These are phyloP conservation scores for Gnetum montanum DNA, from an alignment of 75 land plant genomes.

Conservation along the genomic window DNA sequence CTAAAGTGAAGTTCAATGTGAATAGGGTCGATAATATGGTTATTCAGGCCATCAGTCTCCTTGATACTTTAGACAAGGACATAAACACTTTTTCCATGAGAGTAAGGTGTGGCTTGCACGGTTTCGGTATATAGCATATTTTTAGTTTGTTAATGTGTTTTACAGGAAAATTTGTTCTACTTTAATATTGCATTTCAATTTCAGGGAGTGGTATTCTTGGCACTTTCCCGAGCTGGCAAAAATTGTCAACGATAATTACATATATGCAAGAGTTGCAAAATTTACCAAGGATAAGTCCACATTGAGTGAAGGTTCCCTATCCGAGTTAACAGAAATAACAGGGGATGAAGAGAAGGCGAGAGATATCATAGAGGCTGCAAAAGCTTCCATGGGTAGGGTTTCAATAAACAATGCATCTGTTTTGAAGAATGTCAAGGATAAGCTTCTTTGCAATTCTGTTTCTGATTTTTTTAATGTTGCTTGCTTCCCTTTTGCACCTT, in stretches of 20 bases:
- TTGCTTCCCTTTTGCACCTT: slow-evolving; percentile 9
- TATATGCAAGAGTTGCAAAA: slow-evolving; percentile 74
- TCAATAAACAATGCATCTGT: too few species aligned
- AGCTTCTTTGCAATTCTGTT: too few species aligned
- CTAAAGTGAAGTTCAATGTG: slow-evolving; percentile 96
- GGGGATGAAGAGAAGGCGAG: slow-evolving; percentile 96
- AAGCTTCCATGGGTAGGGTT: slow-evolving; percentile 85
- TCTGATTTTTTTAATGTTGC: background rate
- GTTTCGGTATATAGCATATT: too few species aligned
- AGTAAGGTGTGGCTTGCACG: too few species aligned
- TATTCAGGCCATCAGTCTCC: slow-evolving; percentile 86
- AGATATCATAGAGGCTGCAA: slow-evolving; percentile 86
- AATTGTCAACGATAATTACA: slow-evolving; percentile 88
- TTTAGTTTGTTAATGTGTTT: too few species aligned
- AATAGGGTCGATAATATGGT: slow-evolving; percentile 96
- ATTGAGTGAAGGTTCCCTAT: slow-evolving; percentile 52
- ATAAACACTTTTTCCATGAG: slow-evolving; percentile 93
- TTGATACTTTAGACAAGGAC: slow-evolving; percentile 95
- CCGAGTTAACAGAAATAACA: slow-evolving; percentile 63
- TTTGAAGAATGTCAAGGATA: too few species aligned
- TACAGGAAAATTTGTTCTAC: too few species aligned
- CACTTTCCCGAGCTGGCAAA: slow-evolving; percentile 95
- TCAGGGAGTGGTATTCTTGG: slow-evolving; percentile 99
- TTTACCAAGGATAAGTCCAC: slow-evolving; percentile 70
- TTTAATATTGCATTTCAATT: too few species aligned